Evolutionary conservation across 257 asterid genomes (phyloP).

Genomic region (Cinchona pubescens): DNA sequence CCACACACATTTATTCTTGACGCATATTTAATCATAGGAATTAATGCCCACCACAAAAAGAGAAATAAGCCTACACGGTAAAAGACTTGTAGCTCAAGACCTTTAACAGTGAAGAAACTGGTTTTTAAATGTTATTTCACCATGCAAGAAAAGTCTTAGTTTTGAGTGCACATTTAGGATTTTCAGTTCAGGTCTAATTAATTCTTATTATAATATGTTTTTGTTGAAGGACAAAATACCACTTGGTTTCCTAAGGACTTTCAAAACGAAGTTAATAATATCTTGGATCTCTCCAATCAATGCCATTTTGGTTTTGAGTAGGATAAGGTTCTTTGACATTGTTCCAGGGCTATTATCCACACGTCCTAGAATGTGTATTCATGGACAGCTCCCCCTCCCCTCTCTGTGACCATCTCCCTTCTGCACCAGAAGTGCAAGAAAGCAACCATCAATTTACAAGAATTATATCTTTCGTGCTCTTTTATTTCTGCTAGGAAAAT

Average conservation of each 20-base stretch:
- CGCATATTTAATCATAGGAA: neutral
- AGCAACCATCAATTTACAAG: neutral
- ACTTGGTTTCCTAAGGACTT: too few species aligned
- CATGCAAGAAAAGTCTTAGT: neutral
- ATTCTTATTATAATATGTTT: neutral
- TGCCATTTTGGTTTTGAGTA: too few species aligned
- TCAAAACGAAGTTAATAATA: too few species aligned
- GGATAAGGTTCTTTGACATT: too few species aligned
- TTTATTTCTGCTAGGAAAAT: neutral
- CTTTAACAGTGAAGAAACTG: neutral
- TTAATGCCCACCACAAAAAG: neutral
- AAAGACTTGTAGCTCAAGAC: neutral
- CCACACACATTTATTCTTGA: neutral
- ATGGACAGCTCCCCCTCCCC: too few species aligned
- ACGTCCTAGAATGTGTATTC: too few species aligned
- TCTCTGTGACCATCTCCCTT: neutral
- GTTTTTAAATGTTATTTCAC: neutral
- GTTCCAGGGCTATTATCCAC: too few species aligned
- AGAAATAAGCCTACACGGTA: too few species aligned
- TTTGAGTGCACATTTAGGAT: neutral
- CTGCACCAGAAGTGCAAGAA: neutral
- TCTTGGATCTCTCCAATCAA: too few species aligned
- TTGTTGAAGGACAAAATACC: too few species aligned
- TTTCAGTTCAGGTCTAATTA: neutral
- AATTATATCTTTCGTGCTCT: neutral